Evolutionary conservation across 805 yeast species (phyloP), one percentile per base, ranked within the genome.

Genomic region (Metschnikowia vanudenii): DNA sequence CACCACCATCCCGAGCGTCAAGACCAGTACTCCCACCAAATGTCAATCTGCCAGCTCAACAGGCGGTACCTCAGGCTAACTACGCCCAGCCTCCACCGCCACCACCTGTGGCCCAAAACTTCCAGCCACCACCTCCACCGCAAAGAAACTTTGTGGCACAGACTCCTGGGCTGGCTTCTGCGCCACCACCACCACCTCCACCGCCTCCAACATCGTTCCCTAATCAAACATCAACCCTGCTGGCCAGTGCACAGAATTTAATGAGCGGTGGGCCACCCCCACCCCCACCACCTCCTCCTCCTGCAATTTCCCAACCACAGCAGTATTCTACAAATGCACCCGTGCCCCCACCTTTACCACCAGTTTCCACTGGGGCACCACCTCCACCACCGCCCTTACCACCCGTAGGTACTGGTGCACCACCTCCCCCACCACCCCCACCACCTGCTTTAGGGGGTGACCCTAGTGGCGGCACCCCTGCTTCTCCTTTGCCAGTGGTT

Each of bases 1-100:
- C 67, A 2, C 68, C 69, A 3, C 69, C 70, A 12, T 59, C 67
- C 22, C 52, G 68, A 45, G 56, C 58, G 7, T 45, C 57, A 3
- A 43, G 56, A 26, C 56, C 54, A 1, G 51, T 50, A 2, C 53
- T 60, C 13, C 46, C 56, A 9, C 46, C 40, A 4, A 34, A 52
- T 35, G 50, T 60, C 20, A 53, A 6, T 31, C 16, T 56, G 3
- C 48, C 59, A 8, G 54, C 61, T n/a, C 58, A 61, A 9, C 54
- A 58, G 9, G 61, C 56, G 4, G 47, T 54, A n/a, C 50, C 47
- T 34, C 53, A 45, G 4, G 53, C 64, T 1, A 44, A 60, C 11
- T 52, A 54, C 9, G 56, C 61, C 8, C 51, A 57, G 10, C 46
- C 58, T 12, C 54, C 52, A 1, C 60, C 13, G n/a, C n/a, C n/a